These are phyloP conservation scores for Xylaria sp. DNA, from an alignment of 2,329 filamentous ascomycete species.

Conservation along the genomic window DNA sequence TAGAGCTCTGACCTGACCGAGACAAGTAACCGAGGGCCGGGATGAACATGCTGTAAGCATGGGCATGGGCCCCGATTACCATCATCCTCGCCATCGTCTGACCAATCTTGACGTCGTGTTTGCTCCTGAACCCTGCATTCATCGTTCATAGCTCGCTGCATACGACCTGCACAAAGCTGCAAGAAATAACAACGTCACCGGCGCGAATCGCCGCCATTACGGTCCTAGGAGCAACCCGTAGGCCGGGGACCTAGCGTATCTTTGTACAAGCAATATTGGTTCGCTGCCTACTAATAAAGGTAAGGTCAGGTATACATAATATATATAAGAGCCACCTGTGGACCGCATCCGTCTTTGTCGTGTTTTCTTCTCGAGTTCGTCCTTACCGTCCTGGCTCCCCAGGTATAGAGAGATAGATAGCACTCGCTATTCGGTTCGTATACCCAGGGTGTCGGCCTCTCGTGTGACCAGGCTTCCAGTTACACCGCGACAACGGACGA, in stretches of 20 bases:
- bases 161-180: constrained; percentile 26
- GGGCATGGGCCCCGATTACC: background rate
- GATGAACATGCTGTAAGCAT: background rate
- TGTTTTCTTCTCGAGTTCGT: constrained; percentile 6
- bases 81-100: constrained; percentile 26
- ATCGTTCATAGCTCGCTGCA: constrained; percentile 14
- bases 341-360: constrained; percentile 10
- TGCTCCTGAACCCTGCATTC: constrained; percentile 27
- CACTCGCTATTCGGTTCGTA: background rate
- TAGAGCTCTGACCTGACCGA: constrained; percentile 2
- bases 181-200: constrained; percentile 21
- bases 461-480: constrained; percentile 8
- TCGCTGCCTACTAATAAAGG: background rate
- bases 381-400: constrained; percentile 19
- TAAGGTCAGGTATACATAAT: background rate
- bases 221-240: background rate
- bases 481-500: constrained; percentile 14
- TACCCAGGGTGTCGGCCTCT: background rate
- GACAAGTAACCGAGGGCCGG: constrained; percentile 24
- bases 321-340: constrained; percentile 25
- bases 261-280: constrained; percentile 1
- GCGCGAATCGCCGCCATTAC: background rate
- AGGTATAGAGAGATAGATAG: constrained; percentile 4
- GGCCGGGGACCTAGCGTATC: background rate
- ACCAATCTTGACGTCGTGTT: constrained; percentile 29